Evolutionary conservation across 2,329 filamentous ascomycete genomes (phyloP).

Genomic region (Penicillium brevicompactum): DNA sequence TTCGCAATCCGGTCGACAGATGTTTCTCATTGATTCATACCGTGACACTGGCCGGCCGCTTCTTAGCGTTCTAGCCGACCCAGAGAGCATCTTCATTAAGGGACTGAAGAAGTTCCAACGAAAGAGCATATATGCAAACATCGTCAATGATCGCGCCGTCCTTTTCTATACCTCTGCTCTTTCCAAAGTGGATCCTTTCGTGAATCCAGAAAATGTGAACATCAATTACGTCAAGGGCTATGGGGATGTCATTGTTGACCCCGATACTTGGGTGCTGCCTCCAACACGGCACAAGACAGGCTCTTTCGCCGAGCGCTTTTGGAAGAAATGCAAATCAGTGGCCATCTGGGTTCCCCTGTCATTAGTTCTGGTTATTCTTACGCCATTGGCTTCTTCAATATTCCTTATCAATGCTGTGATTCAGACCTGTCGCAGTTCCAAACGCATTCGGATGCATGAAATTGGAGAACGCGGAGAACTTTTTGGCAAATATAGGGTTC

Average conservation of each 20-base stretch:
- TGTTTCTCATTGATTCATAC: conserved; percentile 86
- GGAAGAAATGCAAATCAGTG: conserved; percentile 36
- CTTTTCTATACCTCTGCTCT: conserved; percentile 83
- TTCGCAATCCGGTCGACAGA: conserved; percentile 79
- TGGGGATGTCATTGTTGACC: conserved; percentile 73
- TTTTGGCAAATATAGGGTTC: conserved; percentile 72
- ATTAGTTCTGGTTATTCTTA: conserved; percentile 66
- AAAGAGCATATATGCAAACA: conserved; percentile 79
- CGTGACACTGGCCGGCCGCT: conserved; percentile 79
- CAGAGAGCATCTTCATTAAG: conserved; percentile 80
- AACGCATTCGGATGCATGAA: conserved; percentile 76
- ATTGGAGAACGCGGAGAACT: conserved; percentile 68
- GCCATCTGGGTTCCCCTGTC: conserved; percentile 64
- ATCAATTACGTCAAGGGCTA: conserved; percentile 76
- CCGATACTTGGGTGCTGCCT: conserved; percentile 33
- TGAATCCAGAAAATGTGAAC: conserved; percentile 65
- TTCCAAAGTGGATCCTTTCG: conserved; percentile 75
- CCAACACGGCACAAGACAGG: conserved; percentile 22
- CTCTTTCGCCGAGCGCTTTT: conserved; percentile 35
- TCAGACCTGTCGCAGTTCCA: conserved; percentile 73
- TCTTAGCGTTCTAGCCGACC: conserved; percentile 78
- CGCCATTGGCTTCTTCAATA: conserved; percentile 70
- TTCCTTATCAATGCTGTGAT: conserved; percentile 76
- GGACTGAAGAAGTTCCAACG: conserved; percentile 75
- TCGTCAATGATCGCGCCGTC: conserved; percentile 80